Percentiles rank a stretch among this genome's conserved stretches.
These are phyloP conservation scores for Pseudogymnoascus sp. DNA, from an alignment of 2,329 filamentous ascomycete species.

Conservation along the genomic window DNA sequence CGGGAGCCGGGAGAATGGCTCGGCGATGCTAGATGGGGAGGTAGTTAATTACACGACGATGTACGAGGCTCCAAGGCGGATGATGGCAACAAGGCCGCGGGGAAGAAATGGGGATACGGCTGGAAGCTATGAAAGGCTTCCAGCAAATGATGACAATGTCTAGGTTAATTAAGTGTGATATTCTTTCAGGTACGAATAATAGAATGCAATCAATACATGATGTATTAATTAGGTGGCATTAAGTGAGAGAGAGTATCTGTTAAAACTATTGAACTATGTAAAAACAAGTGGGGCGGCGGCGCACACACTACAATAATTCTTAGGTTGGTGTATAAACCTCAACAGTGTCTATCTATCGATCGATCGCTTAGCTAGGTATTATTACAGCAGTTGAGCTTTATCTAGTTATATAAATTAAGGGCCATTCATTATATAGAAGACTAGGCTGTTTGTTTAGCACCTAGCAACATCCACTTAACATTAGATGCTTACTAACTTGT, in stretches of 20 bases:
- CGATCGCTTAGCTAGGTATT: too few relatives aligned
- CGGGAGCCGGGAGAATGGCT: conserved; percentile 62
- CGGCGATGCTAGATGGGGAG: conserved; percentile 67
- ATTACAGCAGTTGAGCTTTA: background rate
- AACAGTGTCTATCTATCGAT: too few relatives aligned
- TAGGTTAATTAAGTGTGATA: too few relatives aligned
- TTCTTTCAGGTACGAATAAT: too few relatives aligned
- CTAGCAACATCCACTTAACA: too few relatives aligned
- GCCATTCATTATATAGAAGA: background rate
- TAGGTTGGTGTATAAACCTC: too few relatives aligned
- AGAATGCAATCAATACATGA: too few relatives aligned
- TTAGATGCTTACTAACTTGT: background rate
- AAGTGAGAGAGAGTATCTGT: too few relatives aligned
- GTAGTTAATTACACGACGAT: conserved; percentile 78
- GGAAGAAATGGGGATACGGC: conserved; percentile 20
- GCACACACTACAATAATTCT: too few relatives aligned
- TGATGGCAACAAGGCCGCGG: conserved; percentile 31
- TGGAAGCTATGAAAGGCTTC: conserved; percentile 13
- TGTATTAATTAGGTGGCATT: too few relatives aligned
- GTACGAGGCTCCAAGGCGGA: conserved; percentile 74
- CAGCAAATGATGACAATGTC: conserved; percentile 10
- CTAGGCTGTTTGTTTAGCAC: background rate
- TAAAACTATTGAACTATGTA: too few relatives aligned
- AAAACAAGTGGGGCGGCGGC: too few relatives aligned
- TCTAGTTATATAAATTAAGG: background rate